phyloP scores from a whole-genome alignment of 192 early-diverging fungal species.

The Ramicandelaber brevisporus region DNA sequence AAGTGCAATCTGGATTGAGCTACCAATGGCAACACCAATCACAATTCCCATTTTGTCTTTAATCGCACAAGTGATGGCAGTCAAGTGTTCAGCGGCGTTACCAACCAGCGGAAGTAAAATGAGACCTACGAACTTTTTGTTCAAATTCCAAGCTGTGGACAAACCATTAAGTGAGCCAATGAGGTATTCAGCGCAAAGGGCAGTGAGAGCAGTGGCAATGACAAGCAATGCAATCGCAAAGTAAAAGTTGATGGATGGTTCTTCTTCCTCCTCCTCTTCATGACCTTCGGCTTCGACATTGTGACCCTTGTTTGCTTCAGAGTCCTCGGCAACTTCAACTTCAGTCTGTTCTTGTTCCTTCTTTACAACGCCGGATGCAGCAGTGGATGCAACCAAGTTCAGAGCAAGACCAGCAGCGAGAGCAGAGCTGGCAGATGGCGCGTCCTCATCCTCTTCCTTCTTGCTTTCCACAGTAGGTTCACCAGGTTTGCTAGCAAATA shows the following conservation, averaged over 20 bases:
- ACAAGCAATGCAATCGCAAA: conserved; percentile 24
- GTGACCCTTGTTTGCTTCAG: not conserved
- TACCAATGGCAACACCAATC: conserved; percentile 68
- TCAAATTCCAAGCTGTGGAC: conserved; percentile 36
- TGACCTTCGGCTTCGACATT: conserved; percentile 4
- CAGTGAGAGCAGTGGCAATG: conserved; percentile 36
- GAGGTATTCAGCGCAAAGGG: conserved; percentile 62
- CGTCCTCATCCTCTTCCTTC: conserved; percentile 1
- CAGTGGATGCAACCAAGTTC: too few relatives aligned
- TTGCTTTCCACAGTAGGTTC: conserved; percentile 2
- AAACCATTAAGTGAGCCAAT: conserved; percentile 62
- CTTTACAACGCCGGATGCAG: not conserved
- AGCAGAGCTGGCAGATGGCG: not conserved
- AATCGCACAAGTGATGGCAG: conserved; percentile 49
- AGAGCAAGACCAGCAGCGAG: not conserved
- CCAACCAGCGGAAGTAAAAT: conserved; percentile 79
- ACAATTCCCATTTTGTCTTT: conserved; percentile 85
- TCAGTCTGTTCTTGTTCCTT: not conserved
- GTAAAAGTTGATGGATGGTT: conserved; percentile 23
- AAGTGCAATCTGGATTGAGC: conserved; percentile 71
- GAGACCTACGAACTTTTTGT: conserved; percentile 70
- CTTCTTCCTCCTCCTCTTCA: conserved; percentile 33
- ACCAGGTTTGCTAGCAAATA: not conserved
- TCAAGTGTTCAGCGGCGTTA: conserved; percentile 72
- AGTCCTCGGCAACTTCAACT: not conserved